Conservation (phyloP, 75 land plant species). For the Isoetes taiwanensis region DNA sequence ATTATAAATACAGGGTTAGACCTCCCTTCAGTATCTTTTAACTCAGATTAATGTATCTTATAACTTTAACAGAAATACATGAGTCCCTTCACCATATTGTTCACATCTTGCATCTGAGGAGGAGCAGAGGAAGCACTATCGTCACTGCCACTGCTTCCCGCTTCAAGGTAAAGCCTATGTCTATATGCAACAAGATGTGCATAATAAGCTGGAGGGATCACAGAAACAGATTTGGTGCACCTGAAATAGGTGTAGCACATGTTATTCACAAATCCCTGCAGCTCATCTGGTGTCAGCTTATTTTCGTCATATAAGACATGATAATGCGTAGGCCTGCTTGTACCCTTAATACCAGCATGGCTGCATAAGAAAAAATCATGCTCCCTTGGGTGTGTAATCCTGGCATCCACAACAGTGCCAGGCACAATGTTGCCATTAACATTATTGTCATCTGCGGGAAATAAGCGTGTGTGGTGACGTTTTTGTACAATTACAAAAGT, state of each 20-base stretch:
- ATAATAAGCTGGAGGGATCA: constrained; percentile 56
- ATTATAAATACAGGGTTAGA: too few species aligned
- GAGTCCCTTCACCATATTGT: too few species aligned
- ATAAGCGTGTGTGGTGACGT: constrained; percentile 89
- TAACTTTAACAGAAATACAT: too few species aligned
- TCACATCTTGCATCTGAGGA: too few species aligned
- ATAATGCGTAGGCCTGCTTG: constrained; percentile 50
- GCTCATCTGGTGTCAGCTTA: constrained; percentile 26
- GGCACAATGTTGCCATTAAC: constrained; percentile 33
- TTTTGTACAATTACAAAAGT: constrained; percentile 87
- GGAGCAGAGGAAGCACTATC: too few species aligned
- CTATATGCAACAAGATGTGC: constrained; percentile 56
- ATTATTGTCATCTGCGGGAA: constrained; percentile 32
- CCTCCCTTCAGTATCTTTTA: too few species aligned
- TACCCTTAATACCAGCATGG: constrained; percentile 39
- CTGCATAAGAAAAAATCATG: constrained; percentile 49
- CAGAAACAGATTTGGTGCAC: constrained; percentile 47
- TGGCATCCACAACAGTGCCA: constrained; percentile 46
- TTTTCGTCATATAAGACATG: constrained; percentile 43
- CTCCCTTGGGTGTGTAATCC: constrained; percentile 34
- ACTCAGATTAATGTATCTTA: too few species aligned
- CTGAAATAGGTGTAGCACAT: constrained; percentile 50
- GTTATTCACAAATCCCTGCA: constrained; percentile 33
- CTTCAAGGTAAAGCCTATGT: too few species aligned
- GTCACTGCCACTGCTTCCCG: too few species aligned